Conservation (phyloP, 2,329 filamentous ascomycete species). For the Colletotrichum sansevieriae region DNA sequence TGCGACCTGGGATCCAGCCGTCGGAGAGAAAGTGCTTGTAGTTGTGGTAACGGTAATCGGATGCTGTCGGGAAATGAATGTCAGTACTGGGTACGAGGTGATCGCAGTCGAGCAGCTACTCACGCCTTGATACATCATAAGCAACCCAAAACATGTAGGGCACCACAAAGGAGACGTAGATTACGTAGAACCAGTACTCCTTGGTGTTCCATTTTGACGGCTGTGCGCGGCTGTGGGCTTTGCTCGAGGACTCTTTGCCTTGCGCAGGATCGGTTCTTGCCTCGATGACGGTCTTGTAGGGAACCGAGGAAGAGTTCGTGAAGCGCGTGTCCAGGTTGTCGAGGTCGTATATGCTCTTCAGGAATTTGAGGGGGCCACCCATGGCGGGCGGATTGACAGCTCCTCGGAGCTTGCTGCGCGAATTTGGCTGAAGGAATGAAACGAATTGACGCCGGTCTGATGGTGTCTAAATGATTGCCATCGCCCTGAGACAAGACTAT, state of each 20-base stretch:
- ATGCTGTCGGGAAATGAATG: constrained; percentile 63
- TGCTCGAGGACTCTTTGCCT: constrained; percentile 57
- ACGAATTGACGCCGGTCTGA: background rate
- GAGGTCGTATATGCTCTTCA: constrained; percentile 71
- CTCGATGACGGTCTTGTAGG: constrained; percentile 72
- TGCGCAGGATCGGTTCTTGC: constrained; percentile 54
- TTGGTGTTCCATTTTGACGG: constrained; percentile 85
- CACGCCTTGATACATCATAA: constrained; percentile 87
- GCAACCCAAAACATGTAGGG: constrained; percentile 94
- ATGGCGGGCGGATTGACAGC: constrained; percentile 49
- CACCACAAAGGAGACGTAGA: constrained; percentile 74
- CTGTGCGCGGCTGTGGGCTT: constrained; percentile 60
- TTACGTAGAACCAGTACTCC: constrained; percentile 87
- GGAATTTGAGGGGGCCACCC: constrained; percentile 56
- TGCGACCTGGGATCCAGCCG: constrained; percentile 93
- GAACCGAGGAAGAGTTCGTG: constrained; percentile 76
- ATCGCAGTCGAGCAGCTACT: constrained; percentile 45
- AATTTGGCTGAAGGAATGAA: background rate
- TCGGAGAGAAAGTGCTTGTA: constrained; percentile 78
- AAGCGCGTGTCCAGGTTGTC: constrained; percentile 74
- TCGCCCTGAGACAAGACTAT: background rate
- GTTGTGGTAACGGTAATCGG: constrained; percentile 83
- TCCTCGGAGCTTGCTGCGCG: constrained; percentile 15
- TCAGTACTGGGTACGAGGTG: background rate
- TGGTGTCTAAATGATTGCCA: constrained; percentile 25